Evolutionary conservation across 208 protist genomes (phyloP).

Genomic region (Acanthamoeba castellanii): DNA sequence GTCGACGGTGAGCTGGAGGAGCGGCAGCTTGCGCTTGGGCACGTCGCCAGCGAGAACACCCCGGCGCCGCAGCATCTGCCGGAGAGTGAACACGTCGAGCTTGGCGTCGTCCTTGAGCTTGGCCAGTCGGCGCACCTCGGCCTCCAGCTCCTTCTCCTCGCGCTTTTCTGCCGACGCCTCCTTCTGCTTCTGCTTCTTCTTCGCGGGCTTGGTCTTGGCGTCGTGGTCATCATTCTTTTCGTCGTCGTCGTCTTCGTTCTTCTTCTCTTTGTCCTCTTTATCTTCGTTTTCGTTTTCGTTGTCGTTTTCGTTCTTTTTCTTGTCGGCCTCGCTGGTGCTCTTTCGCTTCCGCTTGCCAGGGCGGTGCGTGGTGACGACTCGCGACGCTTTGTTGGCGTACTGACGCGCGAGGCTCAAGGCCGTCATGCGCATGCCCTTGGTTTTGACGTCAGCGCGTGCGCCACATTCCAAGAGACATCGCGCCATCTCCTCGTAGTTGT

Average conservation of each 20-base stretch:
- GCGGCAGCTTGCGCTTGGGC: neutral
- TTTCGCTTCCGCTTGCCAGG: neutral
- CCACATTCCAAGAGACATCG: neutral
- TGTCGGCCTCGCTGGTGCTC: neutral
- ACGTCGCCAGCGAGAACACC: neutral
- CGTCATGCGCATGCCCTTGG: neutral
- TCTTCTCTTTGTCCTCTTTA: neutral
- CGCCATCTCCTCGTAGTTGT: neutral
- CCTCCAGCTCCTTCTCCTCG: neutral
- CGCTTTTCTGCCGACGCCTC: neutral
- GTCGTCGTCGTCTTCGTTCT: neutral
- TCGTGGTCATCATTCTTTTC: neutral
- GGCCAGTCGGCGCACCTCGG: neutral
- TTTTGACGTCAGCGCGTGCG: neutral
- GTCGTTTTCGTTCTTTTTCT: neutral
- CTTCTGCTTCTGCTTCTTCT: neutral
- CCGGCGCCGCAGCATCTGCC: neutral
- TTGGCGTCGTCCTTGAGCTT: neutral
- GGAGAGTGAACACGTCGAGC: neutral
- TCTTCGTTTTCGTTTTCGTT: neutral
- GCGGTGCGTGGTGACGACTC: neutral
- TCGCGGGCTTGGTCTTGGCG: neutral
- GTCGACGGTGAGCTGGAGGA: neutral
- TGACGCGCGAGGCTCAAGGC: neutral
- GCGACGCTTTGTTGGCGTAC: neutral